A percentile compares a stretch with the other conserved stretches of the same genome.
phyloP scores from a whole-genome alignment of 352 stramenopile genomes.

The Globisporangium megalacanthum region DNA sequence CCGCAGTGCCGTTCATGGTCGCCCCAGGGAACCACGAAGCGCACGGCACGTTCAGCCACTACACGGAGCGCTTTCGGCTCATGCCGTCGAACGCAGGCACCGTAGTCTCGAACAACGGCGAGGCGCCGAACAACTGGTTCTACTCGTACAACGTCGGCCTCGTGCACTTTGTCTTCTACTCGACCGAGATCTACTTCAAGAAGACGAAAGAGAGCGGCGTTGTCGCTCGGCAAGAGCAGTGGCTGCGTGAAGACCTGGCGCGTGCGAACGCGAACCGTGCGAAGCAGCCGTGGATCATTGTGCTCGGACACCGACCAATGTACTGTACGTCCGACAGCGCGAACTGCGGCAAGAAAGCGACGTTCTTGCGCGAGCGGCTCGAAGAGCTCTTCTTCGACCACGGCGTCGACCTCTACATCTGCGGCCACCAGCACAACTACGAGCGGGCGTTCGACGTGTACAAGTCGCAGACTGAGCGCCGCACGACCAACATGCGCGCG shows the following conservation, averaged over 20 bases:
- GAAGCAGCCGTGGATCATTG: constrained; percentile 73
- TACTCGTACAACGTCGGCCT: constrained; percentile 85
- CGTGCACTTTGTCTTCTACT: constrained; percentile 84
- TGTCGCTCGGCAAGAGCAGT: constrained; percentile 54
- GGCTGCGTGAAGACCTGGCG: constrained; percentile 55
- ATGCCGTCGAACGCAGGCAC: constrained; percentile 75
- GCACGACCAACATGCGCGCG: constrained; percentile 76
- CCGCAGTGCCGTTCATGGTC: constrained; percentile 86
- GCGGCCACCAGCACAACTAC: constrained; percentile 90
- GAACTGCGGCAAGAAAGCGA: constrained; percentile 63
- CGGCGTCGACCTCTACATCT: constrained; percentile 86
- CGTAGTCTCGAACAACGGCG: constrained; percentile 39
- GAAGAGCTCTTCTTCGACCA: constrained; percentile 77
- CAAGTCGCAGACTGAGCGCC: constrained; percentile 43
- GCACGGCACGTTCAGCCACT: constrained; percentile 79
- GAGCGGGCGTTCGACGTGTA: constrained; percentile 85
- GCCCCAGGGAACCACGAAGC: constrained; percentile 89
- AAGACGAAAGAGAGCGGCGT: constrained; percentile 44
- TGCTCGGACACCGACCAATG: constrained; percentile 83
- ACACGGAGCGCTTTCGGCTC: constrained; percentile 80
- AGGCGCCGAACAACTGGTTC: constrained; percentile 87
- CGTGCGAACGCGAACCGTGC: constrained; percentile 60
- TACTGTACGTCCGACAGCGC: constrained; percentile 83
- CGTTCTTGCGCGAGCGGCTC: constrained; percentile 52
- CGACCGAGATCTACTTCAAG: constrained; percentile 88